Evolutionary conservation across 495 filamentous ascomycete species (phyloP), one percentile per base, ranked within the genome.

Genomic region (Cenococcum geophilum): DNA sequence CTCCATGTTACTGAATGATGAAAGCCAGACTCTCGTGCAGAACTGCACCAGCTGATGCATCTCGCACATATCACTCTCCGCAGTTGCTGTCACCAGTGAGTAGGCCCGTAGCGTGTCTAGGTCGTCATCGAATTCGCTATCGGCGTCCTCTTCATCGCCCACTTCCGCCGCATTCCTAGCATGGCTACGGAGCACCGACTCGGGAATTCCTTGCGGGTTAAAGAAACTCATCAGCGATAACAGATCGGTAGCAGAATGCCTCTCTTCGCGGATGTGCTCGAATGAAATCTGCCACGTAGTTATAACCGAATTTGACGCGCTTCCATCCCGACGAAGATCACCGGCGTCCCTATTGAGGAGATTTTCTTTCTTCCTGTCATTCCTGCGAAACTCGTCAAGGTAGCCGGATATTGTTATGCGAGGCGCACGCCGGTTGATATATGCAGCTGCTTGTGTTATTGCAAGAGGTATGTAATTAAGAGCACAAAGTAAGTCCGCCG

Each of bases 361-460:
- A 37, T 37, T 42, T 16, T 23, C 25, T 40, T 49, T 42, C 35
- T 57, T 50, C 9, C 35, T 25, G 27, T 62, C 59, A 27, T 43
- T 62, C 45, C 63, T 67, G 20, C 55, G 63, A 52, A 78, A 77
- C 12, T 71, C 54, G 40, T 70, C 47, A 0, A 79, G 60, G 58
- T 81, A 81, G 4, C 62, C 5, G n/a, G 11, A 18, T 1, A 64
- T 36, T 20, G 43, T 22, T 3, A 11, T 56, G 23, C 34, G 37
- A 4, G 65, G 49, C 0, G 49, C 62, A 32, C 42, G 16, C 21
- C 27, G 49, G 16, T 42, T 22, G 59, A 65, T 62, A 27, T 57
- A 62, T 20, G 63, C 59, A 11, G 59, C 54, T 16, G 63, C 63
- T 20, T 61, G 58, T 1, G 43, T 45, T 22, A 65, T 27, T 11